Base-by-base conservation (phyloP, 2,329 filamentous ascomycete species). In the Calonectria hongkongensis region DNA sequence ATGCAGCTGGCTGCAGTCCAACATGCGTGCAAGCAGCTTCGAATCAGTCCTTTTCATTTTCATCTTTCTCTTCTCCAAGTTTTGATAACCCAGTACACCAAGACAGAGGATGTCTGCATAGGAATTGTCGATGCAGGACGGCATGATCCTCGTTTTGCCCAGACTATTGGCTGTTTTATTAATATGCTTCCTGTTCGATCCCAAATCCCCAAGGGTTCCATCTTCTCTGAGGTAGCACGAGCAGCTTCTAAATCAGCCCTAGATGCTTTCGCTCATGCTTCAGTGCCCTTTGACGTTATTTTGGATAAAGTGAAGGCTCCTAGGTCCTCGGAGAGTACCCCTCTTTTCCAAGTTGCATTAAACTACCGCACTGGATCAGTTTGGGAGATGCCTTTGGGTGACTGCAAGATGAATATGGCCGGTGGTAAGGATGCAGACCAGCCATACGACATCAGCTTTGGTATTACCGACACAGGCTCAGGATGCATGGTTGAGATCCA, bases 331-430 rank as follows among this genome's bases (percentile, higher is more conserved):
- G 75, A 80, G 0, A 74, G 85, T 67, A 85, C 74, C 30, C 88
- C 88, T 0, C 60, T 90, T 0, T 89, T 89, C 78, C 88, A 89
- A 70, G 83, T 80, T 0, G 84, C 86, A 25, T 74, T 89, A 47
- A 84, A 90, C 77, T 89, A 89, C 75, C 82, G 86, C 7, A 82
- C 83, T 36, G 80, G 79, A 0, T 70, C 75, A 1, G 75, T 79
- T 5, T 74, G 83, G 54, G 73, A 80, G 74, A 41, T 82, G 2
- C 48, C 73, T 8, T 75, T 79, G 54, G 75, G 79, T 16, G 70
- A 80, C 41, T 77, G 75, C 70, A 63, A 66, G 25, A 67, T 75
- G 65, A 60, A 66, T 7, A 64, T 75, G n/a, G 66, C 73, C 41
- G 68, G 78, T 27, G 73, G 78, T 28, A 74, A 81, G 30, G 76